Evolutionary conservation across 495 filamentous ascomycete species (phyloP).

Genomic region (Penicillium maclennaniae): DNA sequence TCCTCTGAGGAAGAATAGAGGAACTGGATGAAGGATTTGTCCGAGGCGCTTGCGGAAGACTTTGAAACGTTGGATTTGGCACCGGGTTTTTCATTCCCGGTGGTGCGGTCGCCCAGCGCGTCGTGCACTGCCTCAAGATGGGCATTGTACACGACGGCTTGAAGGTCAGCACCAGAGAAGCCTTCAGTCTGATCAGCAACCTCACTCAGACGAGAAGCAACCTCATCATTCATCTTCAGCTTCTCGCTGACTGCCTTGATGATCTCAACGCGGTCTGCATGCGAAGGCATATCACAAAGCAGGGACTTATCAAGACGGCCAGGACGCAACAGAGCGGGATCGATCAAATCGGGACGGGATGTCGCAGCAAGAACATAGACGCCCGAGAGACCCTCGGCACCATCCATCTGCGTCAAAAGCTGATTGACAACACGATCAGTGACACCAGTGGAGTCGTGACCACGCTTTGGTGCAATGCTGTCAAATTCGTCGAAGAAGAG

Average conservation of each 20-base stretch:
- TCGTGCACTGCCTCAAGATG: constrained; percentile 97
- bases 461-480: constrained; percentile 92
- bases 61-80: constrained; percentile 31
- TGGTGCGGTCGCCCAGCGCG: constrained; percentile 66
- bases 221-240: constrained; percentile 60
- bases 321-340: constrained; percentile 84
- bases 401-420: constrained; percentile 97
- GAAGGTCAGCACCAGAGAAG: constrained; percentile 92
- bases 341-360: constrained; percentile 85
- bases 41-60: constrained; percentile 32
- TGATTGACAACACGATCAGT: constrained; percentile 99
- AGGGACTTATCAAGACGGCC: constrained; percentile 88
- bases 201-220: constrained; percentile 52
- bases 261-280: constrained; percentile 82
- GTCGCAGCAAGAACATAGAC: constrained; percentile 97
- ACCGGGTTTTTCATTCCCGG: constrained; percentile 29
- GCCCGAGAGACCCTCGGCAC: constrained; percentile 87
- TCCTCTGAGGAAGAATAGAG: constrained; percentile 64
- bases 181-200: constrained; percentile 78
- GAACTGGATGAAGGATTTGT: constrained; percentile 69
- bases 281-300: constrained; percentile 78
- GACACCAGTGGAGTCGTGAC: constrained; percentile 93
- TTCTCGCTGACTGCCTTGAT: constrained; percentile 76
- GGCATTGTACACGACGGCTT: constrained; percentile 92
- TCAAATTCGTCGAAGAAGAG: constrained; percentile 99